Percentiles rank a stretch among this genome's conserved stretches.
Conservation (phyloP, 164 flowering plant genomes). For the Annona cherimola region DNA sequence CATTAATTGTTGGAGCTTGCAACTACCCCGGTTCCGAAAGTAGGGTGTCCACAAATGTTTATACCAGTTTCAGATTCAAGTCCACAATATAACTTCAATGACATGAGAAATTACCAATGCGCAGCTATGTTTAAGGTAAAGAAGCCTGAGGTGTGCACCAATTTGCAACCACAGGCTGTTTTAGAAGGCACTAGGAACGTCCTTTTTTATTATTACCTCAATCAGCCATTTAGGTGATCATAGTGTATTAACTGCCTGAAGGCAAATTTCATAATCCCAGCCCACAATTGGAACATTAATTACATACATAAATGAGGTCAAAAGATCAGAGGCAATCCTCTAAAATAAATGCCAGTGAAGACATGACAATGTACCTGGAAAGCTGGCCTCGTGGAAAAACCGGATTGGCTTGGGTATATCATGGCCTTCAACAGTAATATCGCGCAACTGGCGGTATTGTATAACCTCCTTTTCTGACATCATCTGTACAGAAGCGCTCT, state of each 20-base stretch:
- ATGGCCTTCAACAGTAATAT: conserved; percentile 78
- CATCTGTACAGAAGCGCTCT: conserved; percentile 56
- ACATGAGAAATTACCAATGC: too few relatives aligned
- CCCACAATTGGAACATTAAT: too few relatives aligned
- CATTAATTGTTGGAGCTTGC: conserved; percentile 5
- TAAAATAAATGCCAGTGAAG: too few relatives aligned
- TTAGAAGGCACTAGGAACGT: too few relatives aligned
- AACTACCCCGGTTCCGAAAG: neutral
- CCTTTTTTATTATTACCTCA: too few relatives aligned
- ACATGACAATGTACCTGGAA: conserved; percentile 53
- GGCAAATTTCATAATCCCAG: too few relatives aligned
- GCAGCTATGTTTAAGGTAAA: neutral
- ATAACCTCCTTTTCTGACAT: conserved; percentile 76
- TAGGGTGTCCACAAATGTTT: neutral
- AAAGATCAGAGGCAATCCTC: too few relatives aligned
- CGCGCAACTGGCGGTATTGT: conserved; percentile 55
- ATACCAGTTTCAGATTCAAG: neutral
- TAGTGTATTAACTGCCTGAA: too few relatives aligned
- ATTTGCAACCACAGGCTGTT: neutral
- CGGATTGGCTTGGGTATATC: conserved; percentile 84
- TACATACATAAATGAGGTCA: too few relatives aligned
- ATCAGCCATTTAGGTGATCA: too few relatives aligned
- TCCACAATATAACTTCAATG: neutral
- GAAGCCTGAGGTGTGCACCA: neutral
- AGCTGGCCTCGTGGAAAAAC: conserved; percentile 68